Evolutionary conservation across 148 eudicot genomes (phyloP).

Genomic region (Vaccinium vitisidaea): DNA sequence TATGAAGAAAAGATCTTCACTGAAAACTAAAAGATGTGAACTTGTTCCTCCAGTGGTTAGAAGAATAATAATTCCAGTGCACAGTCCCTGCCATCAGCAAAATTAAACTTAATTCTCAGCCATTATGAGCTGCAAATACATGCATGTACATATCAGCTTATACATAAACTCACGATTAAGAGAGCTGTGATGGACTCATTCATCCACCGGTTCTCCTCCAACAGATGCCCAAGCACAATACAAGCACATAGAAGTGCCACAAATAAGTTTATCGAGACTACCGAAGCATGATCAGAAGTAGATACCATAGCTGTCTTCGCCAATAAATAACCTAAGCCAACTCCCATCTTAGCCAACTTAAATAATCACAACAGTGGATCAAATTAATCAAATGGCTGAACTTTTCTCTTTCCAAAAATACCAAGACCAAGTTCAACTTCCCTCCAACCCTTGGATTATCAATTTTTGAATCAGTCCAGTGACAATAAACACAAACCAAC

Average conservation of each 20-base stretch:
- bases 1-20: slow-evolving; percentile 81
- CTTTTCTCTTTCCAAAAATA: neutral
- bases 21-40: slow-evolving; percentile 68
- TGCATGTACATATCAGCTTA: neutral
- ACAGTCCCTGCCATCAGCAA: slow-evolving; percentile 48
- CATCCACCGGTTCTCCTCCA: slow-evolving; percentile 69
- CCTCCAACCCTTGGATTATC: neutral
- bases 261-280: slow-evolving; percentile 63
- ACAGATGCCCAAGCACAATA: slow-evolving; percentile 66
- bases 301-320: slow-evolving; percentile 16
- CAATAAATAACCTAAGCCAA: slow-evolving; percentile 22
- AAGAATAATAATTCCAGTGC: slow-evolving; percentile 64
- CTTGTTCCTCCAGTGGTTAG: slow-evolving; percentile 54
- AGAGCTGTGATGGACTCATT: slow-evolving; percentile 75
- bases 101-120: neutral
- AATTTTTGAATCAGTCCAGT: neutral
- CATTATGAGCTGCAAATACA: neutral
- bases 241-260: slow-evolving; percentile 67
- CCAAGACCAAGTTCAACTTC: slow-evolving; percentile 3
- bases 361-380: neutral
- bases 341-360: slow-evolving; percentile 26
- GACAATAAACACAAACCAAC: neutral
- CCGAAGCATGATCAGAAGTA: slow-evolving; percentile 52
- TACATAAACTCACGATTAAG: slow-evolving; percentile 33
- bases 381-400: neutral